Conservation (phyloP, 495 filamentous ascomycete genomes). For the Neurospora hispaniola region DNA sequence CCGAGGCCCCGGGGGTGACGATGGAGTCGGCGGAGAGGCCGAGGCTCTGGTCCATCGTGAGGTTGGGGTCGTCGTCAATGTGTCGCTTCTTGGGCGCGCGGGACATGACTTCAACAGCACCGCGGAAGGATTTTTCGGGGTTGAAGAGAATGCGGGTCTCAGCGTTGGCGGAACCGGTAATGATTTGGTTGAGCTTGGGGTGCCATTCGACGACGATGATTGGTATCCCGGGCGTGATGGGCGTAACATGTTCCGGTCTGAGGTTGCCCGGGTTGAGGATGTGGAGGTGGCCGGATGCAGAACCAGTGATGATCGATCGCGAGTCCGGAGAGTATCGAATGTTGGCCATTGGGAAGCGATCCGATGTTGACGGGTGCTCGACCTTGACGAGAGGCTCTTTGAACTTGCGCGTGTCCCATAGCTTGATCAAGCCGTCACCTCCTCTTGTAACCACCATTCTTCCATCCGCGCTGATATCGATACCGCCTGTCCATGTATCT, state of each 20-base stretch:
- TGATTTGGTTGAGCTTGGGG: slow-evolving; percentile 86
- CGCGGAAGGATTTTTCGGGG: slow-evolving; percentile 65
- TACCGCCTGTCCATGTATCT: slow-evolving; percentile 83
- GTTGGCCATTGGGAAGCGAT: slow-evolving; percentile 70
- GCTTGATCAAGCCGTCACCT: slow-evolving; percentile 70
- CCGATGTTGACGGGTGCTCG: slow-evolving; percentile 71
- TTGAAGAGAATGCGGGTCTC: slow-evolving; percentile 87
- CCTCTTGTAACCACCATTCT: slow-evolving; percentile 80
- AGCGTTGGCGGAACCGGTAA: slow-evolving; percentile 84
- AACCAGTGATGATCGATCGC: slow-evolving; percentile 79
- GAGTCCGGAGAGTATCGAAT: slow-evolving; percentile 82
- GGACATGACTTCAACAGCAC: slow-evolving; percentile 82
- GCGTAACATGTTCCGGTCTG: slow-evolving; percentile 68
- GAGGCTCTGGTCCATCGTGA: slow-evolving; percentile 69
- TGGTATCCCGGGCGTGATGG: slow-evolving; percentile 71
- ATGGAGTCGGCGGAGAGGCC: slow-evolving; percentile 79
- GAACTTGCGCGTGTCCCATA: slow-evolving; percentile 97
- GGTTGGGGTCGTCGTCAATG: slow-evolving; percentile 78
- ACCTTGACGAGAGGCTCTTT: slow-evolving; percentile 73
- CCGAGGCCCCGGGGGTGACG: slow-evolving; percentile 50
- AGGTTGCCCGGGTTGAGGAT: slow-evolving; percentile 89
- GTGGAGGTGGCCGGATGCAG: slow-evolving; percentile 74
- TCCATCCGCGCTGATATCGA: slow-evolving; percentile 89
- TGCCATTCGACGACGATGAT: slow-evolving; percentile 87
- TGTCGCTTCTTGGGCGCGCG: slow-evolving; percentile 90